Evolutionary conservation across 805 yeast genomes (phyloP), one percentile per base, ranked within the genome.

Genomic region (Candida schatavii): DNA sequence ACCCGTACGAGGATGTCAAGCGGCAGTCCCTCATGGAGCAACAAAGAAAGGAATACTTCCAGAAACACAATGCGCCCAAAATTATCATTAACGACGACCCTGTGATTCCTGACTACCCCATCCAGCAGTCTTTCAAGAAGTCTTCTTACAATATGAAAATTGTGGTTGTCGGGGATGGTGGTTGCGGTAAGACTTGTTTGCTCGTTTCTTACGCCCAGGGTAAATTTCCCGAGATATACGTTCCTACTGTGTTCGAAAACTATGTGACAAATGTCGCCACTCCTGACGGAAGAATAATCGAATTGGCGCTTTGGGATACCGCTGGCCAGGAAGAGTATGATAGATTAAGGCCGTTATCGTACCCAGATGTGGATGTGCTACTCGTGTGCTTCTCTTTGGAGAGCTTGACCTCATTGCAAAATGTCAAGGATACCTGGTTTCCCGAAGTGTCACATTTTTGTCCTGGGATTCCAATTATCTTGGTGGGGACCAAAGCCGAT

Each of bases 241-340:
- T 85, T 5, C 96, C 96, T 1, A 86, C 93, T 0, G 82, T 88
- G 22, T 86, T 88, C 64, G 95, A 86, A 49, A 86, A 85, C 60
- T 85, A 85, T 57, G 79, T 80, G 10, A 77, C 85, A 6, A 73
- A 72, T 30, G 77, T 83, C 2, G 84, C 85, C 44, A 66, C 75
- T 0, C 75, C 76, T 4, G 91, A 85, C 56, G 95, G 95, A 39
- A 85, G 91, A 68, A 80, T 86, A 2, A 52, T 84, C 17, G 89
- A 83, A 54, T 62, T 88, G 49, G 86, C 88, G 0, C 61, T 87
- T 23, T 87, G 95, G 95, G 96, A 88, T 57, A 86, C 95, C 0
- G 95, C 95, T 0, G 93, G 95, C 3, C 93, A 86, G 62, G 95
- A 87, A 61, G 93, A 85, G 59, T 86, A 85, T 56, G 90, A 83